Evolutionary conservation across 352 stramenopile genomes (phyloP).

Genomic region (Phytophthora litchii): DNA sequence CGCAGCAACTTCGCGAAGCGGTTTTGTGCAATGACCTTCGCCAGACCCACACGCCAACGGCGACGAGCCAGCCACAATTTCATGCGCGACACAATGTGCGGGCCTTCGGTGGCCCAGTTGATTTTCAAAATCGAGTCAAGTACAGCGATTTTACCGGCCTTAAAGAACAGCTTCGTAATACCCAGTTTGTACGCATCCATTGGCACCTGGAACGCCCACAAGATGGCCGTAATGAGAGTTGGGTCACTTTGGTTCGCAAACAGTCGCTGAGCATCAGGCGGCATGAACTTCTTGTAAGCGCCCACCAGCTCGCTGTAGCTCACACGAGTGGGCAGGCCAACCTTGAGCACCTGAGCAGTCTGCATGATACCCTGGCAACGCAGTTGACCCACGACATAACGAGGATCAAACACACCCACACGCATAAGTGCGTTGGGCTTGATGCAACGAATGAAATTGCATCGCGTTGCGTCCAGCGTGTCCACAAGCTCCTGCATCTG

Average conservation of each 20-base stretch:
- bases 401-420: conserved; percentile 81
- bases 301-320: conserved; percentile 89
- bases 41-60: conserved; percentile 81
- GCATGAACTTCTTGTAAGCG: conserved; percentile 84
- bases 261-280: conserved; percentile 69
- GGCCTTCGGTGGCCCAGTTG: conserved; percentile 88
- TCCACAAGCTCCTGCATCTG: conserved; percentile 90
- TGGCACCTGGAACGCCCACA: conserved; percentile 91
- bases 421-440: conserved; percentile 90
- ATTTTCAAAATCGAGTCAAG: conserved; percentile 90
- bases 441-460: conserved; percentile 92
- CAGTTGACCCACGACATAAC: conserved; percentile 89
- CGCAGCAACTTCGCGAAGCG: conserved; percentile 65
- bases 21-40: conserved; percentile 82
- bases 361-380: conserved; percentile 90
- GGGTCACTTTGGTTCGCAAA: conserved; percentile 84
- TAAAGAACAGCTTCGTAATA: conserved; percentile 92
- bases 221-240: conserved; percentile 86
- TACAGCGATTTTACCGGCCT: conserved; percentile 89
- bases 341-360: conserved; percentile 91
- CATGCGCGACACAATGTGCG: conserved; percentile 83
- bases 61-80: conserved; percentile 85
- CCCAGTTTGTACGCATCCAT: conserved; percentile 87
- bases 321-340: conserved; percentile 89
- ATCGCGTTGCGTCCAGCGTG: conserved; percentile 83